Conservation (phyloP, 1,284 basidiomycete genomes). For the Pterulicium gracile region DNA sequence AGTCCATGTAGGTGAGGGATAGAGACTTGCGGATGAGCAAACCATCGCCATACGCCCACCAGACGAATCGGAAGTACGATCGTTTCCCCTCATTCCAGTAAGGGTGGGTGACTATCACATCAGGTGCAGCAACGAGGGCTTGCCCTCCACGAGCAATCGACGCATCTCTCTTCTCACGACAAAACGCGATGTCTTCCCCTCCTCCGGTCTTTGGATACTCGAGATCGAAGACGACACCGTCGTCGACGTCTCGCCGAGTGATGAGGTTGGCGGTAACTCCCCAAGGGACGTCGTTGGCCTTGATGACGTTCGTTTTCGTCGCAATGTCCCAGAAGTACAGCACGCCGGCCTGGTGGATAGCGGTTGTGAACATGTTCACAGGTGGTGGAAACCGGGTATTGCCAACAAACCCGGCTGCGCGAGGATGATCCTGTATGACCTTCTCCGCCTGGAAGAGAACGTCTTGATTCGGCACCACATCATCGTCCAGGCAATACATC, state of each 20-base stretch:
- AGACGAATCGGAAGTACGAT: slow-evolving; percentile 43
- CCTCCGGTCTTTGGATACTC: slow-evolving; percentile 52
- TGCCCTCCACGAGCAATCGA: slow-evolving; percentile 22
- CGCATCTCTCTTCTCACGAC: slow-evolving; percentile 33
- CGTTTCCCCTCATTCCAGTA: slow-evolving; percentile 43
- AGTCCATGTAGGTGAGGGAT: slow-evolving; percentile 31
- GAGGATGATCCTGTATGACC: slow-evolving; percentile 31
- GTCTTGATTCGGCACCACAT: slow-evolving; percentile 32
- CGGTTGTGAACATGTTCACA: slow-evolving; percentile 37
- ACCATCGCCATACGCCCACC: slow-evolving; percentile 51
- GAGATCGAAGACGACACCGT: slow-evolving; percentile 33
- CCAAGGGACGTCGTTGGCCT: slow-evolving; percentile 38
- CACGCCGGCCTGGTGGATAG: slow-evolving; percentile 43
- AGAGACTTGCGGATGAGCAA: slow-evolving; percentile 37
- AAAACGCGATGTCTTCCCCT: slow-evolving; percentile 54
- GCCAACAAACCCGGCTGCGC: slow-evolving; percentile 45
- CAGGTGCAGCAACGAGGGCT: slow-evolving; percentile 38
- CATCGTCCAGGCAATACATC: slow-evolving; percentile 49
- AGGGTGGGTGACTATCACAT: slow-evolving; percentile 39
- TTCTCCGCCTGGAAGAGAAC: slow-evolving; percentile 36
- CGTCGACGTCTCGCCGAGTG: slow-evolving; percentile 29
- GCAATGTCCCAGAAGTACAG: slow-evolving; percentile 57
- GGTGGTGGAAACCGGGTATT: slow-evolving; percentile 37
- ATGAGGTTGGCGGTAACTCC: slow-evolving; percentile 53
- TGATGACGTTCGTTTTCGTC: background rate